Evolutionary conservation across 352 stramenopile species (phyloP).

Genomic region (Phytopythium ostracodes): DNA sequence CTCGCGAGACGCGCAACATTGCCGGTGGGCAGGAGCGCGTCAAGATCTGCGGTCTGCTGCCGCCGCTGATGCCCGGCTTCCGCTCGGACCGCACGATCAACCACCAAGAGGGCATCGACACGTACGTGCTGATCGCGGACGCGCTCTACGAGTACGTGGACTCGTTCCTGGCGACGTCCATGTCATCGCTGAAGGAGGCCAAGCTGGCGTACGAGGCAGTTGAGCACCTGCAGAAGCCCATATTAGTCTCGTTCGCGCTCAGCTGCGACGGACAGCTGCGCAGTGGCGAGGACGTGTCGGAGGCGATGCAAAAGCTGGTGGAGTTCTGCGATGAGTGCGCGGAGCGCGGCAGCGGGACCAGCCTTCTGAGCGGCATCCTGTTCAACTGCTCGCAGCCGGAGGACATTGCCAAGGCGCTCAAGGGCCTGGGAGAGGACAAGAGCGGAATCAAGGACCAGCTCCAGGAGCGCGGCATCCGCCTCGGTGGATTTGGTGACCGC

Average conservation of each 20-base stretch:
- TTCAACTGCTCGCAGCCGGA: conserved; percentile 93
- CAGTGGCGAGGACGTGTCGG: conserved; percentile 65
- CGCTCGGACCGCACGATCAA: conserved; percentile 84
- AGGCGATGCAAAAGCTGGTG: conserved; percentile 43
- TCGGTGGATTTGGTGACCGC: conserved; percentile 88
- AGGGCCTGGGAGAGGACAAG: conserved; percentile 33
- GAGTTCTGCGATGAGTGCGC: conserved; percentile 27
- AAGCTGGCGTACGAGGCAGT: conserved; percentile 80
- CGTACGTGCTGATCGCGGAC: conserved; percentile 73
- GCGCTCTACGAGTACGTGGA: conserved; percentile 80
- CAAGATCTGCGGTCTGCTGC: conserved; percentile 83
- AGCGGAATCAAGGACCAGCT: conserved; percentile 26
- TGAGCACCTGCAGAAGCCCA: conserved; percentile 46
- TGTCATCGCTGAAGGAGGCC: conserved; percentile 87
- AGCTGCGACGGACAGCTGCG: conserved; percentile 65
- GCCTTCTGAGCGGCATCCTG: conserved; percentile 62
- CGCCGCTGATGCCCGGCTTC: conserved; percentile 88
- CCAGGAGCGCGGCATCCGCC: conserved; percentile 25
- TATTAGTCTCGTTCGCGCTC: conserved; percentile 88
- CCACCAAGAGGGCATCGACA: conserved; percentile 56
- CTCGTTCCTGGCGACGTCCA: conserved; percentile 84
- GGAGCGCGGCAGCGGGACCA: conserved; percentile 13
- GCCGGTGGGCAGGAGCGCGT: conserved; percentile 21
- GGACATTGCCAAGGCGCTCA: conserved; percentile 83
- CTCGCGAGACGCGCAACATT: conserved; percentile 33